Evolutionary conservation across 1,284 basidiomycete species (phyloP), one percentile per base, ranked within the genome.

Genomic region (Malassezia sp.): DNA sequence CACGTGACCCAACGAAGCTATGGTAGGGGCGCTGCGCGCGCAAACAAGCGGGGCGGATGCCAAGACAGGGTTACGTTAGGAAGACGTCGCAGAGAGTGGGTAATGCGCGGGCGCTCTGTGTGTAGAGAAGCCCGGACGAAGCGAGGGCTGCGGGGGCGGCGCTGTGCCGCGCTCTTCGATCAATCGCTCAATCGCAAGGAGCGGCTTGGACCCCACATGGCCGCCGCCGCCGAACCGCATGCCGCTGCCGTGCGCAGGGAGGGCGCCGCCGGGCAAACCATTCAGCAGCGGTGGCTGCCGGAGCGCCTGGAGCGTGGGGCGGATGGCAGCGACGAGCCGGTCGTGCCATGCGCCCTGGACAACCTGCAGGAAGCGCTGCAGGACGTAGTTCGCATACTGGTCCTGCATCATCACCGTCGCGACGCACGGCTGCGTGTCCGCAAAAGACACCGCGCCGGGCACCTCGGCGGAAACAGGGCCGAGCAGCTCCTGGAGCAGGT

Each of bases 401-500:
- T 91, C 86, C 73, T 84, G 85, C 80, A 89, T 85, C 83, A 91
- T 84, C 12, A 60, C 21, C 17, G 62, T 56, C 3, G 59, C 63
- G 10, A 60, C 45, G 12, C 45, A 45, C 15, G 35, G 36, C 28
- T 26, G 46, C 14, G 32, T 11, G 17, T 45, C 42, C 15, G 38
- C 28, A 8, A 42, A 5, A 18, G 31, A 29, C 4, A 41, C 20
- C 11, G 76, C 74, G 2, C 75, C 71, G 72, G 88, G 77, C 42
- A 93, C 80, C 72, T 93, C 87, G 12, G 48, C 6, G 23, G 31
- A 29, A 5, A 41, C 20, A 8, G 76, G 74, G 2, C 75, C 71
- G 72, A 89, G 77, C 42, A 93, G 80, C 72, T 93, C 87, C 18
- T 85, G 79, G 46, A 93, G 79, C 50, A 95, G 74, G 26, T 74